Evolutionary conservation across 225 moss, liverwort and hornwort genomes (phyloP).

Genomic region (Straminergon stramineum): DNA sequence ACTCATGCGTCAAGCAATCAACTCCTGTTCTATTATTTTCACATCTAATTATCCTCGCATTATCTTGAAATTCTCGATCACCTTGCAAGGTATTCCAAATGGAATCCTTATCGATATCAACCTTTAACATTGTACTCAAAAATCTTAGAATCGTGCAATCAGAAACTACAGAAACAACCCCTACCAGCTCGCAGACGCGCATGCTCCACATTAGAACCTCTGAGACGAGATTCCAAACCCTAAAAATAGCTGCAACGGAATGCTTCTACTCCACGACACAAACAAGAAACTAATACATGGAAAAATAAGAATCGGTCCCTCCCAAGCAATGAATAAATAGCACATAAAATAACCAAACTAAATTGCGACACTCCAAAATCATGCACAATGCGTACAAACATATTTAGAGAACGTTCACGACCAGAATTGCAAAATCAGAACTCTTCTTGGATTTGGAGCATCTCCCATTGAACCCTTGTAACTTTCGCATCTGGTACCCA

Average conservation of each 20-base stretch:
- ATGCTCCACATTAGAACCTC: background rate
- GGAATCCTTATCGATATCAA: background rate
- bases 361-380: background rate
- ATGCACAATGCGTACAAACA: background rate
- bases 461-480: background rate
- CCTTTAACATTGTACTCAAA: background rate
- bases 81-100: background rate
- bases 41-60: background rate
- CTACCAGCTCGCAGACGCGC: background rate
- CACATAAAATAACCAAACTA: background rate
- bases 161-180: background rate
- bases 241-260: background rate
- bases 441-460: background rate
- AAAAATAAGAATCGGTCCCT: background rate
- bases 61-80: background rate
- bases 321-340: background rate
- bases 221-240: background rate
- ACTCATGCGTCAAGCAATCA: background rate
- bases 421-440: background rate
- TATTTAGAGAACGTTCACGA: background rate
- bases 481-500: background rate
- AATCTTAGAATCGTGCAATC: background rate
- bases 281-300: background rate
- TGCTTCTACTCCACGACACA: background rate
- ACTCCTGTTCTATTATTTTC: background rate